Evolutionary conservation across 768 basidiomycete genomes (phyloP), one percentile per base, ranked within the genome.

Genomic region (Heimioporus sp.): DNA sequence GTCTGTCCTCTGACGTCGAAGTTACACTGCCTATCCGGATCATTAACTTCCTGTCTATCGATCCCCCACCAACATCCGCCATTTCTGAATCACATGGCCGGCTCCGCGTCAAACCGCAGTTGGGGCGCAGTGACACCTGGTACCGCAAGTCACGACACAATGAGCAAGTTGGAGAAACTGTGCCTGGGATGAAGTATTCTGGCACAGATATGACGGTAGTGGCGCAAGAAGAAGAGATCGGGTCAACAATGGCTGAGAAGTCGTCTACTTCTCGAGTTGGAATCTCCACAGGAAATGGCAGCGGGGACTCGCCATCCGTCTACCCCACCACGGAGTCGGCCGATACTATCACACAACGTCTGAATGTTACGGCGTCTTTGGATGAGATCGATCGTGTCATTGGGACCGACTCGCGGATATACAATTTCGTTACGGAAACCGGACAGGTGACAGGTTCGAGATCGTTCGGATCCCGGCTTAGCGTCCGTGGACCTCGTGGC

Each of bases 11-110:
- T 10, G 85, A 89, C 49, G 73, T 92, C 30, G 76, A 80, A 49
- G 86, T 87, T 53, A 81, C 81, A 19, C 66, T 94, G 10, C 93
- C 93, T 0, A 72, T 93, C 57, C 77, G 79, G 16, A 81, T 95
- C 60, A 76, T 93, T 72, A 93, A 87, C 64, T 90, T 91, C 70
- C 69, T 93, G 28, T 94, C 92, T 12, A 74, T 97, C 56, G 91
- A 95, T 65, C 90, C 91, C 19, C 87, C 86, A 12, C 85, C 85
- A 35, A 72, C 65, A 38, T 63, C 57, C 35, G 58, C 66, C 37
- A 50, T 66, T n/a, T 60, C 59, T 36, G 61, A 60, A 11, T 35
- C 57, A 34, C 55, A 59, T 8, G 57, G 46, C 13, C 53, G 55
- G 16, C 59, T 65, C 7, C 59, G 53, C 12, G 54, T 52, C 20